Conservation (phyloP, 1,139 yeast species). For the Suzukiozyma palmioleophila region DNA sequence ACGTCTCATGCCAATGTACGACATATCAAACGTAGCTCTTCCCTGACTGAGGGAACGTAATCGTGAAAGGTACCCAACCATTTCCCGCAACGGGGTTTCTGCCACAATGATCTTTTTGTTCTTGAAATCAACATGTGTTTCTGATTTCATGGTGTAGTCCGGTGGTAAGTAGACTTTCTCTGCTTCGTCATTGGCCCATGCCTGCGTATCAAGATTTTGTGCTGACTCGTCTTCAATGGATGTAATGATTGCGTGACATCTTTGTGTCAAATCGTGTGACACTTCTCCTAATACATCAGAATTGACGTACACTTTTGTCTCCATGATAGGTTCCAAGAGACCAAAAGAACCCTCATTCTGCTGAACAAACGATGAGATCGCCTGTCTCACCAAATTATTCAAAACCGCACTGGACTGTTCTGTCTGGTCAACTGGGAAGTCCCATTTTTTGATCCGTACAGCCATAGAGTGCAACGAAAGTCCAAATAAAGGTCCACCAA, state of each 20-base stretch:
- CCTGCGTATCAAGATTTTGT: slow-evolving; percentile 32
- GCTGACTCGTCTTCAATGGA: slow-evolving; percentile 57
- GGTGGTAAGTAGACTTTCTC: slow-evolving; percentile 54
- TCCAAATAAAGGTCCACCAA: slow-evolving; percentile 68
- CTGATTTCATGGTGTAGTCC: slow-evolving; percentile 41
- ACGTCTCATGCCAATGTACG: slow-evolving; percentile 66
- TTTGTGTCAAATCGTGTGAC: slow-evolving; percentile 65
- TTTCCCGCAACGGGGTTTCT: slow-evolving; percentile 77
- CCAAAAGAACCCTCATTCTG: slow-evolving; percentile 34
- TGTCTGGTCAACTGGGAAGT: slow-evolving; percentile 51
- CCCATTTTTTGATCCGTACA: slow-evolving; percentile 48
- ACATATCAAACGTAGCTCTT: slow-evolving; percentile 79
- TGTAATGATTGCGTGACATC: slow-evolving; percentile 67
- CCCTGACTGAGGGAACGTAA: slow-evolving; percentile 87
- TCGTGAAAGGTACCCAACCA: slow-evolving; percentile 82
- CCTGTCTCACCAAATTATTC: slow-evolving; percentile 29
- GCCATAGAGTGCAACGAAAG: slow-evolving; percentile 63
- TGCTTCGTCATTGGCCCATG: slow-evolving; percentile 49
- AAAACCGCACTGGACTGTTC: slow-evolving; percentile 21
- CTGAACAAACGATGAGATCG: slow-evolving; percentile 29
- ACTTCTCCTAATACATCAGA: slow-evolving; percentile 79
- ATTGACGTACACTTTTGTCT: slow-evolving; percentile 60
- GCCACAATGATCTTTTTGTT: slow-evolving; percentile 62
- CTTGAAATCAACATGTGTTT: slow-evolving; percentile 16
- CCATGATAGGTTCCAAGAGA: slow-evolving; percentile 85